Evolutionary conservation across 805 yeast species (phyloP).

Genomic region (Blastobotrys chiropterorum): DNA sequence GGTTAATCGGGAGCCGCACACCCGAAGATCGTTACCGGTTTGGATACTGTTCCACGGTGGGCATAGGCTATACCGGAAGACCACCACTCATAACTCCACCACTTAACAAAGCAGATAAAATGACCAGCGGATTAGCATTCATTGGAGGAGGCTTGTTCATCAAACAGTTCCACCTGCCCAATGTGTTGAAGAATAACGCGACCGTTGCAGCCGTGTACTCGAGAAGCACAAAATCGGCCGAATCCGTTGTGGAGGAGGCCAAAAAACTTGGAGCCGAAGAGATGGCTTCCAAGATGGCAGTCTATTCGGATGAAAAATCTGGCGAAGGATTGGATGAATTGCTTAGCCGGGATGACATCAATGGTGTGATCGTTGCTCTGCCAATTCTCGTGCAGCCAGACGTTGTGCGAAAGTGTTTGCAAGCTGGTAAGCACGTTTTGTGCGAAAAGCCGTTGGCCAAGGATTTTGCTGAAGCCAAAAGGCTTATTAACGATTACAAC

Average conservation of each 20-base stretch:
- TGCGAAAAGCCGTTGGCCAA: conserved; percentile 26
- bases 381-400: conserved; percentile 23
- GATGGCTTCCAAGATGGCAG: conserved; percentile 7
- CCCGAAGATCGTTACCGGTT: too few relatives aligned
- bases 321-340: conserved; percentile 16
- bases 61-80: too few relatives aligned
- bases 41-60: too few relatives aligned
- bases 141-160: conserved; percentile 2
- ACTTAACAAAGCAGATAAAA: too few relatives aligned
- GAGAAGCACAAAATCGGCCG: conserved; percentile 13
- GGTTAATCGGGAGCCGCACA: too few relatives aligned
- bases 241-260: conserved; percentile 9
- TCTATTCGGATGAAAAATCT: conserved; percentile 17
- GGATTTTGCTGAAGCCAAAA: conserved; percentile 16
- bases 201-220: conserved; percentile 16
- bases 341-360: conserved; percentile 18
- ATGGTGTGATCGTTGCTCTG: conserved; percentile 24
- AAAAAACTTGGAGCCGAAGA: conserved; percentile 5
- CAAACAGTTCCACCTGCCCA: conserved; percentile 1
- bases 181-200: neutral
- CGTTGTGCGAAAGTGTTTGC: conserved; percentile 17
- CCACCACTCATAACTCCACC: too few relatives aligned
- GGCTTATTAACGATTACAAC: conserved; percentile 13
- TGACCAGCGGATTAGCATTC: neutral
- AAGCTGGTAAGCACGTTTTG: conserved; percentile 26